Percentiles rank a stretch among this genome's conserved stretches.
phyloP scores from a whole-genome alignment of 2,329 filamentous ascomycete genomes.

The Penicillium sclerotigenum region DNA sequence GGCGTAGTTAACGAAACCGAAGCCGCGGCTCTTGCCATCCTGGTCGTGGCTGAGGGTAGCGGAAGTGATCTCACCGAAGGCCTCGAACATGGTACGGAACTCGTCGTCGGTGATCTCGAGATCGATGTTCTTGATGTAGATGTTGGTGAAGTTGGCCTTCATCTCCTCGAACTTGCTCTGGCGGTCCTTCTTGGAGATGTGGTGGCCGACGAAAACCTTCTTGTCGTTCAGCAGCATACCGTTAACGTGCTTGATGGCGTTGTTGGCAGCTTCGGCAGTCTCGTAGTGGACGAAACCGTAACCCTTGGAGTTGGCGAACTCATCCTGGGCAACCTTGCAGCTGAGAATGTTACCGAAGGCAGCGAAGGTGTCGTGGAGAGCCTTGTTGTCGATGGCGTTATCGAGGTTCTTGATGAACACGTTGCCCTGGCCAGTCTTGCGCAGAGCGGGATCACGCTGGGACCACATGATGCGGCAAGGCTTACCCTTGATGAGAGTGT shows the following conservation, averaged over 20 bases:
- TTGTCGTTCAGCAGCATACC: slow-evolving; percentile 99
- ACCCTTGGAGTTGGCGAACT: slow-evolving; percentile 93
- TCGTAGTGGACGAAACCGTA: slow-evolving; percentile 99
- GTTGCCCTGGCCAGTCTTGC: slow-evolving; percentile 98
- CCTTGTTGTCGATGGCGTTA: slow-evolving; percentile 99
- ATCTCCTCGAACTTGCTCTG: slow-evolving; percentile 99
- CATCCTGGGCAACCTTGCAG: slow-evolving; percentile 99
- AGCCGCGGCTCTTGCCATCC: slow-evolving; percentile 91
- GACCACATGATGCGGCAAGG: slow-evolving; percentile 99
- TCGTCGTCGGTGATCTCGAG: slow-evolving; percentile 83
- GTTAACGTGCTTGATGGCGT: slow-evolving; percentile 99
- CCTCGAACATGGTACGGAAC: slow-evolving; percentile 90
- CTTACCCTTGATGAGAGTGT: slow-evolving; percentile 97
- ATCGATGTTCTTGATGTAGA: slow-evolving; percentile 98
- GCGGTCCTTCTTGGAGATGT: slow-evolving; percentile 99
- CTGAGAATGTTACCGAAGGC: slow-evolving; percentile 98
- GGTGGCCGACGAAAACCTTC: slow-evolving; percentile 99
- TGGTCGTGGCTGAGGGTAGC: slow-evolving; percentile 85
- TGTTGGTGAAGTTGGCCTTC: slow-evolving; percentile 99
- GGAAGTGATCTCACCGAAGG: slow-evolving; percentile 90
- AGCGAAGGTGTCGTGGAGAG: slow-evolving; percentile 97
- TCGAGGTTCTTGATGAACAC: slow-evolving; percentile 99
- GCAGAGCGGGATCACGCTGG: slow-evolving; percentile 95
- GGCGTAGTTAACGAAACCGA: slow-evolving; percentile 94
- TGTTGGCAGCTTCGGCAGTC: slow-evolving; percentile 92